Evolutionary conservation across 2,329 filamentous ascomycete genomes (phyloP), one percentile per base, ranked within the genome.

Genomic region (Graphilbum sp.): DNA sequence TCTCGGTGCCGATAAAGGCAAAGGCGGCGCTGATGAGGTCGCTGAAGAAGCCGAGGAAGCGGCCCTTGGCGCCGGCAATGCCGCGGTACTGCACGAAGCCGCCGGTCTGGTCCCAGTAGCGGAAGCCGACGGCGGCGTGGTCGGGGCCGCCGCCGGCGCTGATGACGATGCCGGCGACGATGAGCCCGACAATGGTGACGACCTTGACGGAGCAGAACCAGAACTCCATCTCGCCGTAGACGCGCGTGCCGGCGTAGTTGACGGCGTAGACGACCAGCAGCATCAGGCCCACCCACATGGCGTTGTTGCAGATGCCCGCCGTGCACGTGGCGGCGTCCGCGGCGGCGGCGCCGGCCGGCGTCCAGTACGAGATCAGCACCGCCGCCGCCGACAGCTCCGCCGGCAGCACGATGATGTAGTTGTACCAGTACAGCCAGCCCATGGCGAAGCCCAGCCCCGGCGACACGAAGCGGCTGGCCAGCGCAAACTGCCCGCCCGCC

Each of bases 1-100:
- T 75, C 46, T 77, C 72, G 3, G 72, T 72, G 2, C 73, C 73
- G 17, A 67, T 67, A 37, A 77, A 67, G 16, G 27, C 27, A n/a
- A 30, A 30, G 15, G 27, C 27, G 5, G 27, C 27, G 15, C 10
- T 30, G 27, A 30, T 30, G 10, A 30, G 27, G 15, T 12, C 15
- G 15, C 27, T 25, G 23, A 25, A 25, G 23, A 25, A 25, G 23
- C 75, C 76, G 2, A 78, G 58, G 49, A 75, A 80, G 29, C 64
- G 62, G 15, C 72, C 75, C 0, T 72, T 59, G 35, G 60, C 50
- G 7, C 71, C 73, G 1, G 56, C 53, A 34, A 66, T 62, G 43
- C 67, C 62, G 21, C 64, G 55, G 30, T 53, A 53, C 2, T 56
- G 54, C 0, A 61, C 61, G 1, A 69, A 54, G 10, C 72, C 72